These are phyloP conservation scores for Puccinia polysora DNA, from an alignment of 1,284 basidiomycete genomes.

Conservation along the genomic window DNA sequence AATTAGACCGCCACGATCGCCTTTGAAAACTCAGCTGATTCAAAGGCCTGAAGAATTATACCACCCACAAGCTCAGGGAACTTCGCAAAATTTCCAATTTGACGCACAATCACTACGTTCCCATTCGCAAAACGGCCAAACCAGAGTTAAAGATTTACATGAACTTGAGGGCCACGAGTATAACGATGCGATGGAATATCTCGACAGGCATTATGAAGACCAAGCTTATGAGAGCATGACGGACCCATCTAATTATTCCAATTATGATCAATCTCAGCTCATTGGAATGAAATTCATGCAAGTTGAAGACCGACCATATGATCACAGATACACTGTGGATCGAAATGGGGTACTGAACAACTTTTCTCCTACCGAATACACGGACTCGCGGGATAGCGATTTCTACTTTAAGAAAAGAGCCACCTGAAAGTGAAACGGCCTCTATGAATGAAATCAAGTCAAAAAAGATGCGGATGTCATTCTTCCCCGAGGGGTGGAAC, in stretches of 20 bases:
- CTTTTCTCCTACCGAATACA: not conserved
- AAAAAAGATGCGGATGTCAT: too few relatives aligned
- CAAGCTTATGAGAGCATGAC: not conserved
- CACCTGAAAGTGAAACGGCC: not conserved
- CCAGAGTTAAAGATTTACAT: not conserved
- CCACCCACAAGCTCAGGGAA: too few relatives aligned
- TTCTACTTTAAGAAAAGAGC: conserved; percentile 15
- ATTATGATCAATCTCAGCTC: not conserved
- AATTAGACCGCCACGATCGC: too few relatives aligned
- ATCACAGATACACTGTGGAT: conserved; percentile 18
- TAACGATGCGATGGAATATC: conserved; percentile 14
- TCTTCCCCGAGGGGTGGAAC: too few relatives aligned
- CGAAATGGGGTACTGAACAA: conserved; percentile 12
- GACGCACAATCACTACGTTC: too few relatives aligned
- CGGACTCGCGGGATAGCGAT: conserved; percentile 4
- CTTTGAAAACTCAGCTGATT: too few relatives aligned
- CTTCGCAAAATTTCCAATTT: too few relatives aligned
- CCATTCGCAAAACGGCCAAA: not conserved
- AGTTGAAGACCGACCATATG: conserved; percentile 22
- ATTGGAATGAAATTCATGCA: conserved; percentile 17
- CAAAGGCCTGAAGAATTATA: too few relatives aligned
- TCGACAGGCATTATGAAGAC: conserved; percentile 7
- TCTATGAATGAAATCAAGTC: not conserved
- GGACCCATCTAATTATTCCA: not conserved
- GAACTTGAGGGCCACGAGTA: not conserved